Evolutionary conservation across 108 stramenopile genomes (phyloP).

Genomic region (Bacterosira constricta): DNA sequence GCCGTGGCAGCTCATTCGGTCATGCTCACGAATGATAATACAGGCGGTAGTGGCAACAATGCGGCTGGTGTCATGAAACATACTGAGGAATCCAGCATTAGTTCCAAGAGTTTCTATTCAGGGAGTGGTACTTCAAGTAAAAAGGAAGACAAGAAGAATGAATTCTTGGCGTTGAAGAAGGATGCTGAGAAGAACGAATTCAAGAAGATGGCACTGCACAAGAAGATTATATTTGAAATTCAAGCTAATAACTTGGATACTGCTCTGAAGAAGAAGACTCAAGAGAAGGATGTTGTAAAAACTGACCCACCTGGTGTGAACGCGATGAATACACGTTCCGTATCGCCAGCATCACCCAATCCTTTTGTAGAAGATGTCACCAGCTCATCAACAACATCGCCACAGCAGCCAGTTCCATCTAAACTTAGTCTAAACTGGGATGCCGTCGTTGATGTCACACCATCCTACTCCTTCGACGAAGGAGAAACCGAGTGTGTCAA

Average conservation of each 20-base stretch:
- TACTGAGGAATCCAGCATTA: no score
- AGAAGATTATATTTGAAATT: neutral
- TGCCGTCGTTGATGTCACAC: neutral
- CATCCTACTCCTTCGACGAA: neutral
- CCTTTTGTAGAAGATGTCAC: neutral
- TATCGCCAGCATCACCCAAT: neutral
- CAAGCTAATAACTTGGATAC: neutral
- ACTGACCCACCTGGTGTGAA: neutral
- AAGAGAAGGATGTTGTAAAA: neutral
- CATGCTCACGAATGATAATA: no score
- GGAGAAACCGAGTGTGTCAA: no score
- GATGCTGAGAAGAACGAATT: slow-evolving; percentile 11
- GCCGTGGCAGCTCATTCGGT: no score
- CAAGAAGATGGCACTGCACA: neutral
- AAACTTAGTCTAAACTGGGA: no score
- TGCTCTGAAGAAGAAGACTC: neutral
- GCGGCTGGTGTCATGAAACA: no score
- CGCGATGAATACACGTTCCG: neutral
- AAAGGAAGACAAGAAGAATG: no score
- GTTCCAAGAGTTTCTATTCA: no score
- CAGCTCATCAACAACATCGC: neutral
- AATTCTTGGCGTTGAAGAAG: slow-evolving; percentile 3
- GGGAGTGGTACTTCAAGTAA: no score
- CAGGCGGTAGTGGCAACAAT: no score
- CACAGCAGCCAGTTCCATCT: neutral